phyloP scores from a whole-genome alignment of 164 flowering plant species.

The Warburgia ugandensis region DNA sequence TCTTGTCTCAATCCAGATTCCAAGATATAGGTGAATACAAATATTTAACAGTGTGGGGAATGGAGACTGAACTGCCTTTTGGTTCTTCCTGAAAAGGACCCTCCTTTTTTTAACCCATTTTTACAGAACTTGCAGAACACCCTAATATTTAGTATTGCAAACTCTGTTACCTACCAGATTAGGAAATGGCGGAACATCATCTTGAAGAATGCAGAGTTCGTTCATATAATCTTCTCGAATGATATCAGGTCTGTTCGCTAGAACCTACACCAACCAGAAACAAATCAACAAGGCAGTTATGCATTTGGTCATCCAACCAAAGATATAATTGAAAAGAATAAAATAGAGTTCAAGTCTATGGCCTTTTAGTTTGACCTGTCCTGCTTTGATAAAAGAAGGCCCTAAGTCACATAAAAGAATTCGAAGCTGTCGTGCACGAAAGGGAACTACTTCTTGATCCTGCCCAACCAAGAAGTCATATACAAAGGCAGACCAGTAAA shows the following conservation, averaged over 20 bases:
- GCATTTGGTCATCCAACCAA: not conserved
- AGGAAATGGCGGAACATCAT: slow-evolving; percentile 97
- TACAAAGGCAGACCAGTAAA: slow-evolving; percentile 69
- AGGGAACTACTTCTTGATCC: slow-evolving; percentile 92
- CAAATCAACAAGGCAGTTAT: not conserved
- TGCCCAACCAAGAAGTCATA: slow-evolving; percentile 84
- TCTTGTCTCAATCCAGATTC: too few relatives aligned
- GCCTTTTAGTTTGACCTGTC: slow-evolving; percentile 64
- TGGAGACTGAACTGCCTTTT: not conserved
- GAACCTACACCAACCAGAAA: slow-evolving; percentile 46
- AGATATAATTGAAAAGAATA: not conserved
- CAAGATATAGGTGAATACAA: too few relatives aligned
- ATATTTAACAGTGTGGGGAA: not conserved
- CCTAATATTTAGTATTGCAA: too few relatives aligned
- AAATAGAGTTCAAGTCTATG: not conserved
- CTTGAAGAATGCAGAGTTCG: slow-evolving; percentile 98
- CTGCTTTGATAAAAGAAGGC: slow-evolving; percentile 97
- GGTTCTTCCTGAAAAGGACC: too few relatives aligned
- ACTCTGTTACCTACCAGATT: slow-evolving; percentile 58
- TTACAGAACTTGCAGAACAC: too few relatives aligned
- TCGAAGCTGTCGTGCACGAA: slow-evolving; percentile 84
- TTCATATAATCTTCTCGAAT: slow-evolving; percentile 98
- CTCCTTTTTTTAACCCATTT: too few relatives aligned
- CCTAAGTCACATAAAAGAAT: slow-evolving; percentile 86
- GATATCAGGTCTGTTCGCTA: slow-evolving; percentile 95